Evolutionary conservation across 2,329 filamentous ascomycete genomes (phyloP), one percentile per base, ranked within the genome.

Genomic region (Claviceps fusiformis): DNA sequence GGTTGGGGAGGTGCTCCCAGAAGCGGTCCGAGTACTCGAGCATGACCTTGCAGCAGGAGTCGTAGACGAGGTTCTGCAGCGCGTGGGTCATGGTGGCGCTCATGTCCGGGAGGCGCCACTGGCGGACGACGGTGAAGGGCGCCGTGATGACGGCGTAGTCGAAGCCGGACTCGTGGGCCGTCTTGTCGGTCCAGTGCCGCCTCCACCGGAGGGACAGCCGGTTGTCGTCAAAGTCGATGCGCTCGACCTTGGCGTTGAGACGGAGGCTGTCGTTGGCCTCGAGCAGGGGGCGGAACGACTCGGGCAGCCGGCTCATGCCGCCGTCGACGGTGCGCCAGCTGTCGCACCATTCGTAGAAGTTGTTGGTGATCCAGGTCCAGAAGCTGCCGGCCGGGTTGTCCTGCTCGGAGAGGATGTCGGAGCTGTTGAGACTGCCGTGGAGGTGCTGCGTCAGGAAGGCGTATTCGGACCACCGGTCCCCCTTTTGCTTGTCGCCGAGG

Each of bases 1-100:
- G 75, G 50, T 71, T 71, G 31, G 69, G 64, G 49, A 68, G 68
- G 56, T 75, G 71, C 62, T 80, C 76, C 77, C 76, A 80, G 70
- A 80, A 81, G 1, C 85, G 81, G 0, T 83, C 81, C 56, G 77
- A 72, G 71, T 85, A 89, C 65, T 85, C 82, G 2, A 88, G 75
- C 0, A 83, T 80, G 0, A 88, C 76, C 65, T 80, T 80, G 71
- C 77, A 81, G 48, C 74, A 71, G 0, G 67, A 61, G 1, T 57
- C 62, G 66, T 79, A 79, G 11, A 66, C 65, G 49, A 79, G 59
- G 43, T 71, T 70, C 19, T 63, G 59, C 63, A 80, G 78, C 11
- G 76, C 76, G 57, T 75, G 71, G 47, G 5, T 24, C 54, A 62
- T 64, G 54, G 79, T 73, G 43, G 73, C 71, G 5, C 66, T 60